Percentiles rank a stretch among this genome's conserved stretches.
These are phyloP conservation scores for Coniella vitis DNA, from an alignment of 2,329 filamentous ascomycete genomes.

Conservation along the genomic window DNA sequence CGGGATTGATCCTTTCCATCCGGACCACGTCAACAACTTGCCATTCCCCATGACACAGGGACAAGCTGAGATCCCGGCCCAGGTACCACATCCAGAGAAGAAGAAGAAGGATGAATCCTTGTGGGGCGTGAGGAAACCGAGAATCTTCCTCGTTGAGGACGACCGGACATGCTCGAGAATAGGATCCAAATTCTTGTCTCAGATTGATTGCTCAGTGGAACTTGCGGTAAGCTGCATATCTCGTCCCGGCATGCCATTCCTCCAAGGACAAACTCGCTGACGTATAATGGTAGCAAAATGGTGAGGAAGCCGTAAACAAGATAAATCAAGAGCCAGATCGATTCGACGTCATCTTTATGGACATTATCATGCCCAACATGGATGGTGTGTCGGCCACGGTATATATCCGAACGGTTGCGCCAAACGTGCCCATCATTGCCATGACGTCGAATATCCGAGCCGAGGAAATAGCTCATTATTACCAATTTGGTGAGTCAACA, in stretches of 20 bases:
- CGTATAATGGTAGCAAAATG: slow-evolving; percentile 59
- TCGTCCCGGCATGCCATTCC: not conserved
- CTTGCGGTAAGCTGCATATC: not conserved
- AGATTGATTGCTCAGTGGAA: slow-evolving; percentile 58
- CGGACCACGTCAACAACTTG: slow-evolving; percentile 90
- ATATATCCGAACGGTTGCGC: slow-evolving; percentile 81
- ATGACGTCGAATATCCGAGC: slow-evolving; percentile 99
- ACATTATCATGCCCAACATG: slow-evolving; percentile 95
- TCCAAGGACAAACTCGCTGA: slow-evolving; percentile 19
- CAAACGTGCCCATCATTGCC: slow-evolving; percentile 80
- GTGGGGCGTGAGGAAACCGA: slow-evolving; percentile 60
- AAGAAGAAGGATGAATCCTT: slow-evolving; percentile 35
- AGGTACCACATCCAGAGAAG: slow-evolving; percentile 28
- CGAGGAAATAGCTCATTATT: slow-evolving; percentile 95
- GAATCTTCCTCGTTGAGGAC: slow-evolving; percentile 86
- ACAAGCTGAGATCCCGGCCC: slow-evolving; percentile 36
- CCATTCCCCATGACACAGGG: slow-evolving; percentile 74
- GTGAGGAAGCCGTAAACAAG: slow-evolving; percentile 84
- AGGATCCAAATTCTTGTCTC: slow-evolving; percentile 59
- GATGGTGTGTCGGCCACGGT: slow-evolving; percentile 94
- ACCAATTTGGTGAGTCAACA: slow-evolving; percentile 72
- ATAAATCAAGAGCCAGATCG: slow-evolving; percentile 48
- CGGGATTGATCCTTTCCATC: slow-evolving; percentile 90
- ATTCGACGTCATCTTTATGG: slow-evolving; percentile 73
- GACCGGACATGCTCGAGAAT: slow-evolving; percentile 62